A percentile compares a stretch with the other conserved stretches of the same genome.
These are phyloP conservation scores for Podospora pseudopauciseta DNA, from an alignment of 495 filamentous ascomycete species.

Conservation along the genomic window DNA sequence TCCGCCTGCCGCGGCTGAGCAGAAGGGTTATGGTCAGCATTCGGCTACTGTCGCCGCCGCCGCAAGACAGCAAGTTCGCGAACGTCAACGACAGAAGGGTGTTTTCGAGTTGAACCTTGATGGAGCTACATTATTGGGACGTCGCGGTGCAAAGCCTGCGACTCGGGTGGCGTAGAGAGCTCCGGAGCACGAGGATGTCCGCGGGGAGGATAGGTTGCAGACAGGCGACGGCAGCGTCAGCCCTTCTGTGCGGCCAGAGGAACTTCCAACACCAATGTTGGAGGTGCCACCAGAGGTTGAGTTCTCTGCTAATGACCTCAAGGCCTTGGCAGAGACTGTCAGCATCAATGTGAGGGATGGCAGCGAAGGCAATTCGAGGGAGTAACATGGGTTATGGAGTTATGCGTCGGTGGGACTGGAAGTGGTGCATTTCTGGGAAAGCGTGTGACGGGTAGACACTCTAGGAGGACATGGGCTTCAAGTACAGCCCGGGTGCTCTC, in stretches of 20 bases:
- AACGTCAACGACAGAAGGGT: constrained; percentile 56
- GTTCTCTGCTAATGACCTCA: not conserved
- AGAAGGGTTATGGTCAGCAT: constrained; percentile 78
- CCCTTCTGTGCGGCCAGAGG: not conserved
- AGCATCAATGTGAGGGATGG: not conserved
- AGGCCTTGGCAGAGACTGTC: not conserved
- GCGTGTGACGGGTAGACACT: not conserved
- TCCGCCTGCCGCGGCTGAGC: constrained; percentile 42
- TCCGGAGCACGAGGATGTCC: not conserved
- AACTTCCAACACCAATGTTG: not conserved
- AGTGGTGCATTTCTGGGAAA: not conserved
- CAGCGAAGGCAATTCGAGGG: not conserved
- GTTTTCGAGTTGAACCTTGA: constrained; percentile 90
- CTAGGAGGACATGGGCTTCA: not conserved
- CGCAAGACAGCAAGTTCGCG: constrained; percentile 67
- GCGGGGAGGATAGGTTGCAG: not conserved
- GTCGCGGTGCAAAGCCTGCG: constrained; percentile 58
- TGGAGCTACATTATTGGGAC: constrained; percentile 80
- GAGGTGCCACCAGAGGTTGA: not conserved
- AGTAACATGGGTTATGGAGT: constrained; percentile 2
- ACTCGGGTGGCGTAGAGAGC: constrained; percentile 38
- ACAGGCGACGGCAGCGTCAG: not conserved
- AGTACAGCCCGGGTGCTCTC: not conserved
- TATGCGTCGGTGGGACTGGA: not conserved
- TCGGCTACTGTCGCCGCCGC: constrained; percentile 71